Evolutionary conservation across 208 protist genomes (phyloP).

Genomic region (Wallacemonas sp.): DNA sequence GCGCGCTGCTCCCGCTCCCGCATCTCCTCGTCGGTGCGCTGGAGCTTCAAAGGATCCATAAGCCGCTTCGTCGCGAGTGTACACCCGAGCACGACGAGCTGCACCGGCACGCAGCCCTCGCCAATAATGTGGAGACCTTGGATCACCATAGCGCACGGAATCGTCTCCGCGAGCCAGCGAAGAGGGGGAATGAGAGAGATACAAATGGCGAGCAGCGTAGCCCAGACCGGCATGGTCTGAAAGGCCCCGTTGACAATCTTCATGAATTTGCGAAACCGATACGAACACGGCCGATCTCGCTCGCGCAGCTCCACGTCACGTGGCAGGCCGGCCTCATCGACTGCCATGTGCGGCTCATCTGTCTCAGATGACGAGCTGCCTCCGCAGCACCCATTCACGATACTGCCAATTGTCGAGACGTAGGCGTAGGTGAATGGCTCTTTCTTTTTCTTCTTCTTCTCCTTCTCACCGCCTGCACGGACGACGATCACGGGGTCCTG

Average conservation of each 20-base stretch:
- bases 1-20: background rate
- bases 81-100: slow-evolving; percentile 38
- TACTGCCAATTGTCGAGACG: slow-evolving; percentile 11
- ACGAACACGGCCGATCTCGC: slow-evolving; percentile 16
- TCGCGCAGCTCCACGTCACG: slow-evolving; percentile 19
- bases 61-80: slow-evolving; percentile 29
- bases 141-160: slow-evolving; percentile 24
- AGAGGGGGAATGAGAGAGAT: slow-evolving; percentile 41
- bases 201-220: slow-evolving; percentile 35
- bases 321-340: background rate
- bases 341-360: background rate
- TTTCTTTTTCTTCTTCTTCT: background rate
- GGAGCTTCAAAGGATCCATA: slow-evolving; percentile 14
- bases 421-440: slow-evolving; percentile 8
- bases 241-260: slow-evolving; percentile 11
- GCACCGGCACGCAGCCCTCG: slow-evolving; percentile 37
- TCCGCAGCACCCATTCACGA: slow-evolving; percentile 2
- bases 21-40: slow-evolving; percentile 12
- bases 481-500: too few relatives aligned
- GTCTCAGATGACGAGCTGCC: background rate
- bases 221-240: slow-evolving; percentile 21
- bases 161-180: slow-evolving; percentile 26
- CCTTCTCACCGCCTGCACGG: too few relatives aligned
- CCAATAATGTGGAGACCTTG: slow-evolving; percentile 34
- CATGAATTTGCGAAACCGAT: slow-evolving; percentile 13